A percentile compares a stretch with the other conserved stretches of the same genome.
phyloP scores from a whole-genome alignment of 2,329 filamentous ascomycete genomes.

The Rhexocercosporidium sp. region DNA sequence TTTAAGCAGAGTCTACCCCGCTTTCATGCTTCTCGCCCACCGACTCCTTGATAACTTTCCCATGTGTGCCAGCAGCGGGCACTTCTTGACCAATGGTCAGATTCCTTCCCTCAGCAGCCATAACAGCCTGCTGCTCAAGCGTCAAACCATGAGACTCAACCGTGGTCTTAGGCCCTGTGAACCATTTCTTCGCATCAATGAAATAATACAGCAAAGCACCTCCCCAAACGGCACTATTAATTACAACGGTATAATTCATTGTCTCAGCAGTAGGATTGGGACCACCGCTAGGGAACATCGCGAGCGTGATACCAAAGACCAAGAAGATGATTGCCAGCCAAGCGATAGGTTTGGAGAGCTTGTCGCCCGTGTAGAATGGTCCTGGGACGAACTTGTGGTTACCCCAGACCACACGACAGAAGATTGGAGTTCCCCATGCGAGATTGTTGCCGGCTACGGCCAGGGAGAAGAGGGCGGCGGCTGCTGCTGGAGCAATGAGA shows the following conservation, averaged over 20 bases:
- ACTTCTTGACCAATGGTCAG: constrained; percentile 15
- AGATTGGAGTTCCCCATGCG: constrained; percentile 63
- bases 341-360: constrained; percentile 57
- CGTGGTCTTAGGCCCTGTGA: constrained; percentile 63
- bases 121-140: constrained; percentile 37
- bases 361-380: constrained; percentile 60
- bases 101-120: constrained; percentile 35
- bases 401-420: constrained; percentile 63
- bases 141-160: constrained; percentile 48
- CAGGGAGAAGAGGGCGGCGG: constrained; percentile 63
- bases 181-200: constrained; percentile 62
- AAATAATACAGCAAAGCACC: constrained; percentile 61
- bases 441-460: constrained; percentile 65
- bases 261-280: constrained; percentile 53
- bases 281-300: constrained; percentile 63
- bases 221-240: constrained; percentile 64
- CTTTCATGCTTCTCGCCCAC: not conserved
- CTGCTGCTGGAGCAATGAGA: constrained; percentile 61
- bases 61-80: not conserved
- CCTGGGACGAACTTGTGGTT: constrained; percentile 61
- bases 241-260: constrained; percentile 70
- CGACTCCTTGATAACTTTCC: not conserved
- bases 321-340: constrained; percentile 59
- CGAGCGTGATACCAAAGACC: constrained; percentile 58
- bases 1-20: constrained; percentile 2